Evolutionary conservation across 2,329 filamentous ascomycete genomes (phyloP), one percentile per base, ranked within the genome.

Genomic region (Pseudogymnoascus sp.): DNA sequence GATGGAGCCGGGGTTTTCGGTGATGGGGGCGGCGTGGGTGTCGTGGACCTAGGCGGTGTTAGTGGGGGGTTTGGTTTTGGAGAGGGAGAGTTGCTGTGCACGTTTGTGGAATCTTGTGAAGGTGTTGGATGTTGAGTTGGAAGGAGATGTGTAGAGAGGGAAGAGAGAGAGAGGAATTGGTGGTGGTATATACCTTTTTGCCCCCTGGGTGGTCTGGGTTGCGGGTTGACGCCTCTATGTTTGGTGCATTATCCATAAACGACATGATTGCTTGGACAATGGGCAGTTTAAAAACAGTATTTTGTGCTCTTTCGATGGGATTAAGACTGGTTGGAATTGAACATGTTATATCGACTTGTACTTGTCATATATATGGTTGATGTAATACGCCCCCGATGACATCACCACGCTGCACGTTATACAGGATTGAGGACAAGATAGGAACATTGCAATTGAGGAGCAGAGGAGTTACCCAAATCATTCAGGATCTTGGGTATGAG

Each of bases 1-100:
- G 1, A 93, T 81, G 25, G 79, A 70, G 61, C 91, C 91, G 4
- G 87, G 78, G 12, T 81, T 77, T 74, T 95, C 90, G 14, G 78
- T 73, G 64, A 80, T 82, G 0, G 71, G 63, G 28, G 84, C 82
- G 50, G 83, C 79, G 56, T 82, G 75, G 63, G 80, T 78, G 50
- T 75, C 74, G 16, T 75, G 75, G 65, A 84, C 82, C 79, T 85
- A 61, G n/a, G 4, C 34, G 38, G 70, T 21, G 71, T 56, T 77
- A 73, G 64, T 73, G 23, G 25, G 56, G 21, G 10, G 56, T 21
- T n/a, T 8, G 23, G 8, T 12, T 31, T 21, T 21, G 21, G 21
- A 21, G 21, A 21, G 21, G 21, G 21, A 2, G 21, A 23, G 21
- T 23, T 4, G 21, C 21, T 23, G 21, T 23, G 21, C 21, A 50